A percentile compares a stretch with the other conserved stretches of the same genome.
Evolutionary conservation across 129 eudicot species (phyloP).

Genomic region (Artemisia argyi): DNA sequence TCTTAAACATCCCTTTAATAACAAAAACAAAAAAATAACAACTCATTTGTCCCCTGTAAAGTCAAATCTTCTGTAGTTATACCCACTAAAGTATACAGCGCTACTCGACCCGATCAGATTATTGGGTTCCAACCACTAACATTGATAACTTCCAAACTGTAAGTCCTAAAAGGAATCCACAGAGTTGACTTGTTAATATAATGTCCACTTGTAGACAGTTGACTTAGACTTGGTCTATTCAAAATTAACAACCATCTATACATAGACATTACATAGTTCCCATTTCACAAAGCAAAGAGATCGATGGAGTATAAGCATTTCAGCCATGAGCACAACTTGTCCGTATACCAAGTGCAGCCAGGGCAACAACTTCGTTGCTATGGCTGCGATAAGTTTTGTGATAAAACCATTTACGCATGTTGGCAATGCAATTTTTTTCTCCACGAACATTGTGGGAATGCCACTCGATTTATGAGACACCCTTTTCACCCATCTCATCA

Average conservation of each 20-base stretch:
- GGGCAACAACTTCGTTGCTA: constrained; percentile 55
- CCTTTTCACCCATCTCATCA: constrained; percentile 55
- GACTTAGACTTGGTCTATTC: constrained; percentile 17
- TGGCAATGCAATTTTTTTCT: constrained; percentile 65
- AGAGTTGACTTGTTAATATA: constrained; percentile 24
- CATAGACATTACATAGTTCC: too few species aligned
- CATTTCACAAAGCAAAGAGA: constrained; percentile 13
- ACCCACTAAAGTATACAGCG: constrained; percentile 4
- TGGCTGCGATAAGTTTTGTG: constrained; percentile 50
- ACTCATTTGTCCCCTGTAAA: constrained; percentile 10
- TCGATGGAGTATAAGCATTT: constrained; percentile 75
- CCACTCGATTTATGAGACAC: constrained; percentile 53
- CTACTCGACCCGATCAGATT: constrained; percentile 16
- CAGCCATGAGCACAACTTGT: constrained; percentile 64
- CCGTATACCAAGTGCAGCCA: constrained; percentile 45
- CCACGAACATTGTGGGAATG: constrained; percentile 70
- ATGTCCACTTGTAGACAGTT: constrained; percentile 11
- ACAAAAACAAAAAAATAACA: constrained; percentile 5
- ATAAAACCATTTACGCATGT: constrained; percentile 48
- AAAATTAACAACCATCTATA: background rate
- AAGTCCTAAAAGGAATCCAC: constrained; percentile 20
- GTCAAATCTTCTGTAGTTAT: constrained; percentile 11
- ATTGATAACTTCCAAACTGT: background rate
- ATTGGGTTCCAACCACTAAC: background rate
- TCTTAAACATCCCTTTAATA: background rate